Conservation (phyloP, 2,329 filamentous ascomycete genomes). For the Penicillium sp. region DNA sequence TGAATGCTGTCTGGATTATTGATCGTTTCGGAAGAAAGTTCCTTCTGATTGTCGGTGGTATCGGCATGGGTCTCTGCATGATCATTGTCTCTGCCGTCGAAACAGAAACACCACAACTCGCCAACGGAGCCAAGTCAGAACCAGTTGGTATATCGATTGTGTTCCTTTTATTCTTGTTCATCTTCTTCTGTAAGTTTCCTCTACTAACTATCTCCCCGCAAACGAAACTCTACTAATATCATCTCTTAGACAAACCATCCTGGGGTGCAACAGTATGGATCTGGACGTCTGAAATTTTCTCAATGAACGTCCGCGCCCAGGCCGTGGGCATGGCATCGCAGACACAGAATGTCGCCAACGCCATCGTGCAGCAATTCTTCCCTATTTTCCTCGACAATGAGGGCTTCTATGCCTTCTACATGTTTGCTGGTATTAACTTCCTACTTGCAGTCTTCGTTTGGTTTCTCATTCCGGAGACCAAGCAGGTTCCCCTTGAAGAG, state of each 20-base stretch:
- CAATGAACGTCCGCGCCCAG: slow-evolving; percentile 69
- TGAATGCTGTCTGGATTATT: slow-evolving; percentile 71
- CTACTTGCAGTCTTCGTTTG: slow-evolving; percentile 51
- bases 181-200: slow-evolving; percentile 43
- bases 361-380: slow-evolving; percentile 69
- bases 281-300: slow-evolving; percentile 68
- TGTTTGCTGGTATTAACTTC: slow-evolving; percentile 54
- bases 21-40: slow-evolving; percentile 70
- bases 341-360: slow-evolving; percentile 64
- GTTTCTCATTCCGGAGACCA: slow-evolving; percentile 55
- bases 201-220: slow-evolving; percentile 5
- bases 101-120: slow-evolving; percentile 54
- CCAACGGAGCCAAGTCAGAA: slow-evolving; percentile 53
- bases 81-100: slow-evolving; percentile 60
- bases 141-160: slow-evolving; percentile 67
- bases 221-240: slow-evolving; percentile 23
- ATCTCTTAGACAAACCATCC: slow-evolving; percentile 59
- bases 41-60: slow-evolving; percentile 65
- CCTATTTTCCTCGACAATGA: slow-evolving; percentile 62
- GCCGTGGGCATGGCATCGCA: slow-evolving; percentile 66
- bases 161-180: slow-evolving; percentile 65
- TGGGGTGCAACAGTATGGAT: slow-evolving; percentile 71
- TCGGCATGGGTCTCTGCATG: slow-evolving; percentile 70
- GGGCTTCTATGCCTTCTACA: slow-evolving; percentile 56
- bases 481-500: slow-evolving; percentile 41